Evolutionary conservation across 2,329 filamentous ascomycete genomes (phyloP), one percentile per base, ranked within the genome.

Genomic region (Trichoderma lentiforme): DNA sequence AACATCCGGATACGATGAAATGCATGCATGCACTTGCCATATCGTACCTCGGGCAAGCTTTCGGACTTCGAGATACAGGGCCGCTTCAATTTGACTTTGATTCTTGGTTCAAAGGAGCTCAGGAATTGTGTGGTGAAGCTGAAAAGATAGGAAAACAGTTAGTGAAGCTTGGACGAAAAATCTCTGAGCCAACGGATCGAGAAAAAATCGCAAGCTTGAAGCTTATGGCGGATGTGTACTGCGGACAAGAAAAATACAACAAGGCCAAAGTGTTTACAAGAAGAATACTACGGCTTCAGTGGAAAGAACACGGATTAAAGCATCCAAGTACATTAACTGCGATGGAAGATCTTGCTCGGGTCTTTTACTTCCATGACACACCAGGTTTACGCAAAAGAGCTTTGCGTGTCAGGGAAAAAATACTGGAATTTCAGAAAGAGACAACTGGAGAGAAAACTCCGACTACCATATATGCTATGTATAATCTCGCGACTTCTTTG

Each of bases 101-200:
- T 1, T 2, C 1, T 14, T 1, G 0, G 1, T 4, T 1, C 1
- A 3, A 34, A 14, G 12, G 6, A 5, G 1, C 4, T 6, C 11
- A 4, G 1, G 34, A 36, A 1, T 12, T 36, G 5, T 36, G 34
- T 3, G 5, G 6, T 36, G 12, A 36, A 36, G 34, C 34, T 15
- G 12, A 36, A 36, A 36, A 14, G 1, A 36, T 15, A 36, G 34
- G 34, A 6, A 14, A 0, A 36, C 6, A 36, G 12, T 0, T 36
- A 5, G 0, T 36, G 34, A 36, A 36, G 12, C 1, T 14, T 15
- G 5, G 34, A 36, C 34, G 3, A 15, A 36, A 15, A 5, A 36
- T 36, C 5, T 6, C 6, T 6, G 34, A 2, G 34, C 34, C 34
- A 36, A 36, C 34, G 3, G 34, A 36, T 6, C 34, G 1, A 36